Percentiles rank a stretch among this genome's conserved stretches.
Evolutionary conservation across 768 basidiomycete genomes (phyloP).

Genomic region (Multifurca ochricompacta): DNA sequence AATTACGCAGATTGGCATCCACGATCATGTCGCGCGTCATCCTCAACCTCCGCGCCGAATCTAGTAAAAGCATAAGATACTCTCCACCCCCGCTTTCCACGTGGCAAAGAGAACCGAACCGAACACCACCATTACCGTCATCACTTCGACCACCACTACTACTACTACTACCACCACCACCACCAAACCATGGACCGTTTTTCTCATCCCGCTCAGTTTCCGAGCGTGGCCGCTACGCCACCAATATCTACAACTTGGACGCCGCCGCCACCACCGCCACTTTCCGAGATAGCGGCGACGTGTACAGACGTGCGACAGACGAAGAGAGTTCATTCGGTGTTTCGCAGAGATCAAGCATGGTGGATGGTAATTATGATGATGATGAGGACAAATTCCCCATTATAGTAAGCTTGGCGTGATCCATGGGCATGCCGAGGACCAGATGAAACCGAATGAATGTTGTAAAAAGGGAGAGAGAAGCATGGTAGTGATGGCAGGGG

Average conservation of each 20-base stretch:
- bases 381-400: not conserved
- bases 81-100: too few species aligned
- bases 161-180: too few species aligned
- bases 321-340: not conserved
- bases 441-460: too few species aligned
- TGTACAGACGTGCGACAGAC: not conserved
- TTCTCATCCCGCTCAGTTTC: too few species aligned
- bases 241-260: too few species aligned
- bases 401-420: not conserved
- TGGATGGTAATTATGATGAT: not conserved
- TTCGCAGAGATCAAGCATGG: not conserved
- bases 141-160: too few species aligned
- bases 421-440: not conserved
- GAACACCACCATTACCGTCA: not conserved
- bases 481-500: too few species aligned
- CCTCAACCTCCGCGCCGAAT: not conserved
- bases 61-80: not conserved
- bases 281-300: too few species aligned
- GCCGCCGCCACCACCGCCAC: too few species aligned
- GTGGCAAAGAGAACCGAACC: not conserved
- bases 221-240: too few species aligned
- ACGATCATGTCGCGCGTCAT: not conserved
- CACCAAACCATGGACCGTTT: too few species aligned
- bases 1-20: not conserved
- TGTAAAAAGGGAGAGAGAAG: too few species aligned